These are phyloP conservation scores for Lyophyllum semitale DNA, from an alignment of 768 basidiomycete genomes.

Conservation along the genomic window DNA sequence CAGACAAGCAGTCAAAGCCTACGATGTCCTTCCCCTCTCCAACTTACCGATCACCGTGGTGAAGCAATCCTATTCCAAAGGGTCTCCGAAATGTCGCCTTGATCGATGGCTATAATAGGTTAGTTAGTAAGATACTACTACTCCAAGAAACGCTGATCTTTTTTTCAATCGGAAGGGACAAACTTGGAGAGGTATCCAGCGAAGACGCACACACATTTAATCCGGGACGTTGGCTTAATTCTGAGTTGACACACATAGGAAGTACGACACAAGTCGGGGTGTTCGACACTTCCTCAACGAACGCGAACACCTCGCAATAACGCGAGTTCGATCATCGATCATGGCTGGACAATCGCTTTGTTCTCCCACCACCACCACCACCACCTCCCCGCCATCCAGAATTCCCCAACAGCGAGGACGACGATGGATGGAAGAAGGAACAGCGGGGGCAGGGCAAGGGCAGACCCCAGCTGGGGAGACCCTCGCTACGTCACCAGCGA, in stretches of 20 bases:
- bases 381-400: too few relatives aligned
- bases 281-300: constrained; percentile 31
- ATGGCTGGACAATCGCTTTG: too few relatives aligned
- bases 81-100: constrained; percentile 53
- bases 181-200: constrained; percentile 48
- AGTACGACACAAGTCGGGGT: constrained; percentile 46
- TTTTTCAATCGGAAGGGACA: constrained; percentile 30
- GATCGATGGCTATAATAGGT: constrained; percentile 58
- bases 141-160: not conserved
- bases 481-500: too few relatives aligned
- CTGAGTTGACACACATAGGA: constrained; percentile 38
- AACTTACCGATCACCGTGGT: constrained; percentile 52
- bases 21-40: constrained; percentile 61
- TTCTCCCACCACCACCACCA: too few relatives aligned
- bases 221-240: constrained; percentile 49
- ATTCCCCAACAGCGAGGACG: too few relatives aligned
- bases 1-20: constrained; percentile 43
- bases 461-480: too few relatives aligned
- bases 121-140: not conserved
- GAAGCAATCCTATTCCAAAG: constrained; percentile 47
- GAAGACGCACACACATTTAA: constrained; percentile 47
- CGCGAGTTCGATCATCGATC: too few relatives aligned
- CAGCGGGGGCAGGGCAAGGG: too few relatives aligned
- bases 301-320: not conserved
- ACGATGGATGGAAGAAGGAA: too few relatives aligned